Evolutionary conservation across 1,139 yeast species (phyloP).

Genomic region (Eremothecium sinecaudum): DNA sequence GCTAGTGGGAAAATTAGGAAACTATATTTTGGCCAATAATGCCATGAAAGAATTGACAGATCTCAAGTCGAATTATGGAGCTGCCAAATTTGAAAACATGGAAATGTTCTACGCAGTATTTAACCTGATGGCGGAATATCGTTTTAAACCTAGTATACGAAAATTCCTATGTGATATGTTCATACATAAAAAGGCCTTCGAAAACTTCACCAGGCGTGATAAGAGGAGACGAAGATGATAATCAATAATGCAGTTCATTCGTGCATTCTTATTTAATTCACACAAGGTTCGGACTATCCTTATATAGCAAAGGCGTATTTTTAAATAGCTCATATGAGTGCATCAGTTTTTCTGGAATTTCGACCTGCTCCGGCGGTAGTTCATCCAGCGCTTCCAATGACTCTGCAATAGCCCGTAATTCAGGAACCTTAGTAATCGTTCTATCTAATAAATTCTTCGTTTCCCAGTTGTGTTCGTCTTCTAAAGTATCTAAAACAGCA

Average conservation of each 20-base stretch:
- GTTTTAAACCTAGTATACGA: conserved; percentile 54
- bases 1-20: conserved; percentile 53
- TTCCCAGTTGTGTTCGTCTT: conserved; percentile 8
- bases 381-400: conserved; percentile 11
- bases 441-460: conserved; percentile 13
- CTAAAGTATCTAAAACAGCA: conserved; percentile 21
- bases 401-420: conserved; percentile 21
- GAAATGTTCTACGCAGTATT: conserved; percentile 53
- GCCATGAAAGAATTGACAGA: conserved; percentile 55
- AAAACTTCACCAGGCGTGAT: conserved; percentile 40
- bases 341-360: conserved; percentile 22
- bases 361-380: conserved; percentile 10
- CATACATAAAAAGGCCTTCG: conserved; percentile 48
- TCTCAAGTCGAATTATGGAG: conserved; percentile 45
- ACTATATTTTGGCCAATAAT: conserved; percentile 52
- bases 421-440: conserved; percentile 19
- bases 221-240: conserved; percentile 20
- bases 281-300: conserved; percentile 12
- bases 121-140: conserved; percentile 54
- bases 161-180: conserved; percentile 64
- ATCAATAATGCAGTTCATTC: background rate
- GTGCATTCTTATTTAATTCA: background rate
- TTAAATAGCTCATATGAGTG: conserved; percentile 25
- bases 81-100: conserved; percentile 44
- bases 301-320: conserved; percentile 25